A percentile compares a stretch with the other conserved stretches of the same genome.
Conservation (phyloP, 352 stramenopile species). For the Phytopythium ostracodes region DNA sequence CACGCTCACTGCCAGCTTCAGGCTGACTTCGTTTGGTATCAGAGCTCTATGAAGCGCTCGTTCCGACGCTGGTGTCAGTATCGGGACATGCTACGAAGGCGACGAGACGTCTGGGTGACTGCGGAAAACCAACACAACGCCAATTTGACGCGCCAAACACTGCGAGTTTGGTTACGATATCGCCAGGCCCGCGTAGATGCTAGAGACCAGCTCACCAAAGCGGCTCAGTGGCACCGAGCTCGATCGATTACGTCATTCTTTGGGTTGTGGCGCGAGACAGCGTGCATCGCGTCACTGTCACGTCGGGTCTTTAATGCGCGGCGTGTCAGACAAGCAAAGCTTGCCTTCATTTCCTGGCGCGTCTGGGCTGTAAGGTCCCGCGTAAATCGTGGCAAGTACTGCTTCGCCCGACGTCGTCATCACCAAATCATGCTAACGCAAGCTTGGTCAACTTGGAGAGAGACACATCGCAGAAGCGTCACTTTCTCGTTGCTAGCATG, state of each 20-base stretch:
- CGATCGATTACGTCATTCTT: background rate
- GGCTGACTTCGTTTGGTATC: background rate
- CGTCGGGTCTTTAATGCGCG: background rate
- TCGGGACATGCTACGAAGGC: background rate
- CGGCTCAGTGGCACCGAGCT: background rate
- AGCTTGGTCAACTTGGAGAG: background rate
- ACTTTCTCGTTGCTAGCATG: background rate
- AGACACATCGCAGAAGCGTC: background rate
- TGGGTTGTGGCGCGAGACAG: background rate
- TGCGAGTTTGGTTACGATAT: background rate
- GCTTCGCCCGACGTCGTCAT: background rate
- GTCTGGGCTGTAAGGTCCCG: background rate
- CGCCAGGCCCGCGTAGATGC: background rate
- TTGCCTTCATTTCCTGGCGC: background rate
- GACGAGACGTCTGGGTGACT: background rate
- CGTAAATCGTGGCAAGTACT: background rate
- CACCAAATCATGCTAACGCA: background rate
- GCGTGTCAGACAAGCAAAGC: background rate
- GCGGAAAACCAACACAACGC: background rate
- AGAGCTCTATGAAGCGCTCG: background rate
- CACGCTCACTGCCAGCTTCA: background rate
- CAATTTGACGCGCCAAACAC: background rate
- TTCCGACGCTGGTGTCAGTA: background rate
- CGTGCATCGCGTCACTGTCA: background rate
- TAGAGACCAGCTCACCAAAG: background rate